Evolutionary conservation across 176 grass and related monocot genomes (phyloP).

Genomic region (Elymus sibiricus): DNA sequence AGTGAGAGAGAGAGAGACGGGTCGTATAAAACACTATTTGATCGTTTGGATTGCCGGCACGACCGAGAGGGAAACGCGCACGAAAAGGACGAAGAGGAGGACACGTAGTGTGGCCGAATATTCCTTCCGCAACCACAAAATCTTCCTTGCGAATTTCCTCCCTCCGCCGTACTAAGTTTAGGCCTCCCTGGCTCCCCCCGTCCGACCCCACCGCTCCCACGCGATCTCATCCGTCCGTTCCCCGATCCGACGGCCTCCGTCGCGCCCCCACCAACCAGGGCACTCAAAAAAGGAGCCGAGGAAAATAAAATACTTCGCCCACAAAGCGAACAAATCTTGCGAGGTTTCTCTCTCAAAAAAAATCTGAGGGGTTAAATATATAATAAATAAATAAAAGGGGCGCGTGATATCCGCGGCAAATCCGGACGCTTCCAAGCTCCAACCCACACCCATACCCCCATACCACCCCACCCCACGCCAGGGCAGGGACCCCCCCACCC

Average conservation of each 20-base stretch:
- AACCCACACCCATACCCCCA: background rate
- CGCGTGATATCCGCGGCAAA: conserved; percentile 36
- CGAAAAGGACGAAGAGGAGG: background rate
- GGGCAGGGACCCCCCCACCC: background rate
- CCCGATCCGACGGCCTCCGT: background rate
- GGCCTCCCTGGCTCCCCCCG: background rate
- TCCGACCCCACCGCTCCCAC: background rate
- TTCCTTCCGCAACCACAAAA: background rate
- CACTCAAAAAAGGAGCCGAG: no score
- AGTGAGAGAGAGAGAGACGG: background rate
- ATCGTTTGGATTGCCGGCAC: background rate
- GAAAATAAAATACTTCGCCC: background rate
- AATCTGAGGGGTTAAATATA: background rate
- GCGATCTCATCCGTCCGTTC: background rate
- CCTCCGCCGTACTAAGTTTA: background rate
- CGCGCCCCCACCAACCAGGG: background rate
- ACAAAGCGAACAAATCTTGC: no score
- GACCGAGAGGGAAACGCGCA: background rate
- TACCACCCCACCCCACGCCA: background rate
- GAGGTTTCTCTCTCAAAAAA: no score
- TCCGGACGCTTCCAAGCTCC: conserved; percentile 47
- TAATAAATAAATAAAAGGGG: background rate
- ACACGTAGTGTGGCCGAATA: background rate
- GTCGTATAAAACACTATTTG: background rate
- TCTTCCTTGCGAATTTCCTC: no score